Base-by-base conservation (phyloP, 352 stramenopile species). In the Pythium aristosporum region DNA sequence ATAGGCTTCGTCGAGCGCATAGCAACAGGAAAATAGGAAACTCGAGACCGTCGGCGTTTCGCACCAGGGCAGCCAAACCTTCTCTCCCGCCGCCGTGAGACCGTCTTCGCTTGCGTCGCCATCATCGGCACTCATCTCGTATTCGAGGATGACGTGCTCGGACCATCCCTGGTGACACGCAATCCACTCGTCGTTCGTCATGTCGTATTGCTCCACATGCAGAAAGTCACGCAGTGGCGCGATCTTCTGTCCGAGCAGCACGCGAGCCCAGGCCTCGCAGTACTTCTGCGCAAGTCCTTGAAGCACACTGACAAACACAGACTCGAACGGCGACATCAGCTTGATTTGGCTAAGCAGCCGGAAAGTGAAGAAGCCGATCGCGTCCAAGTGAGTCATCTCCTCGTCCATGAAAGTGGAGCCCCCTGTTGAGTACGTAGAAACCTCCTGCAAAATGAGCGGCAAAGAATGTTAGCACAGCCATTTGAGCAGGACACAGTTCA, bases 41-140 rank as follows among this genome's bases (percentile, higher is more conserved):
- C 80, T 92, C 12, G 87, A 94, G 15, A 96, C 79, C 7, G 74
- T 87, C 8, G 87, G 76, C 4, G 85, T 94, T 61, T 94, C 87
- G 41, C 79, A 89, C 85, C 85, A 96, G 16, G 87, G 85, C 2
- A 96, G 73, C 84, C 84, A 94, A 13, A 96, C 78, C 37, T 92
- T 89, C 49, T 92, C 84, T 20, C 58, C 59, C 3, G 39, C 41
- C 0, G 72, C 74, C 5, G 71, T 73, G 47, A 75, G 63, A 42
- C 80, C 32, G 23, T 59, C 72, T 64, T 85, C 81, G 46, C 79
- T 65, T 1, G 61, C 43, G 10, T 54, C 57, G 30, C 42, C 57
- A 18, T 57, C 57, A 37, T 66, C 72, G 63, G 84, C 82, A 47
- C 83, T 71, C 2, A 67, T 16, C 2, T 57, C 57, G 15, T 65